phyloP scores from a whole-genome alignment of 163 green algal species.

The Chlorella variabilis region DNA sequence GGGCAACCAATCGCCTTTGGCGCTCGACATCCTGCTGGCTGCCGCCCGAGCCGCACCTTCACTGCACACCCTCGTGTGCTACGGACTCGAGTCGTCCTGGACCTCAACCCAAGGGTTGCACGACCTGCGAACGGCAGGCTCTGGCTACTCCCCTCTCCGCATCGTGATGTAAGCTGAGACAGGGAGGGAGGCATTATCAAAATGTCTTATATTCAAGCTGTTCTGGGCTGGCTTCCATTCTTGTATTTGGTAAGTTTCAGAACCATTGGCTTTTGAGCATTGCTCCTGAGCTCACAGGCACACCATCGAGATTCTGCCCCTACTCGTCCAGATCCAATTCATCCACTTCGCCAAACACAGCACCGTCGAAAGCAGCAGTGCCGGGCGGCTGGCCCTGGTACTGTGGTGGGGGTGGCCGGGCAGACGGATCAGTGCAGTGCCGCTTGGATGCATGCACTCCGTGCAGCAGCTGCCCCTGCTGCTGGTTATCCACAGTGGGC shows the following conservation, averaged over 20 bases:
- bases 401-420: background rate
- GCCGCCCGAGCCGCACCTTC: background rate
- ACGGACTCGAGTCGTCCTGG: background rate
- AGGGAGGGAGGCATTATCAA: too few species aligned
- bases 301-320: too few species aligned
- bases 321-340: background rate
- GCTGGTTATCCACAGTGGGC: background rate
- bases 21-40: background rate
- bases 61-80: slow-evolving; percentile 12
- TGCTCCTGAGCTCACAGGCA: too few species aligned
- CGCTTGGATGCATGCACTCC: background rate
- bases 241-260: too few species aligned
- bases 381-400: background rate
- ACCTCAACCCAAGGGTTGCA: background rate
- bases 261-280: too few species aligned
- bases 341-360: background rate
- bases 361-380: background rate
- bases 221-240: too few species aligned
- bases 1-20: background rate
- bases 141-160: background rate
- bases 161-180: too few species aligned
- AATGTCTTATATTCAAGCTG: too few species aligned
- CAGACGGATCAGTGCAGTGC: background rate
- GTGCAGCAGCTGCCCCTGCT: background rate
- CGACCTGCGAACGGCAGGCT: background rate